These are phyloP conservation scores for Discostella stelligeroides DNA, from an alignment of 108 stramenopile species.

Conservation along the genomic window DNA sequence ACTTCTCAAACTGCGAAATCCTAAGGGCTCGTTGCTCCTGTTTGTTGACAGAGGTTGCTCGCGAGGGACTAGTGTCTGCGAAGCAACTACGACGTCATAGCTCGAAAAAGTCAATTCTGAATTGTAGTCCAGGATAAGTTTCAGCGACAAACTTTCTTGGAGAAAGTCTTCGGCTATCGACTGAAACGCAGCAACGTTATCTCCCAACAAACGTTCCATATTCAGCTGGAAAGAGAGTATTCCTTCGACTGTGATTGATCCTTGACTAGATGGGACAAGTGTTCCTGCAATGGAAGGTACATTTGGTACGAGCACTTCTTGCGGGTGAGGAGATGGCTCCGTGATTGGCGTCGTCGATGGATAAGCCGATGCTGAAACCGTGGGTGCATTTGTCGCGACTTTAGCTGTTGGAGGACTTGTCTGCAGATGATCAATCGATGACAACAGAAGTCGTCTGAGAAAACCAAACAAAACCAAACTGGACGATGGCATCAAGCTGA, in stretches of 20 bases:
- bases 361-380: not conserved
- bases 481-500: too few species aligned
- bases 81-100: slow-evolving; percentile 14
- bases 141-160: slow-evolving; percentile 3
- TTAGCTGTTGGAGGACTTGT: too few species aligned
- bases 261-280: not conserved
- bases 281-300: not conserved
- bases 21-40: not conserved
- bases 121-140: not conserved
- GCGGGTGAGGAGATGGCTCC: too few species aligned
- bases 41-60: not conserved
- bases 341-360: not conserved
- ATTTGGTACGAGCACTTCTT: not conserved
- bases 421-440: too few species aligned
- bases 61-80: slow-evolving; percentile 8
- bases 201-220: not conserved
- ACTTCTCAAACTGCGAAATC: not conserved
- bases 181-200: slow-evolving; percentile 25
- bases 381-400: not conserved
- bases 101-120: not conserved
- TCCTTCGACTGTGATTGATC: slow-evolving; percentile 3
- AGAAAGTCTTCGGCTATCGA: slow-evolving; percentile 28
- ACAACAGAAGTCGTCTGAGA: too few species aligned
- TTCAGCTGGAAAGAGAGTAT: slow-evolving; percentile 24
- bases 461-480: too few species aligned